A percentile compares a stretch with the other conserved stretches of the same genome.
These are phyloP conservation scores for Zygosaccharomyces lentus DNA, from an alignment of 805 yeast genomes.

Conservation along the genomic window DNA sequence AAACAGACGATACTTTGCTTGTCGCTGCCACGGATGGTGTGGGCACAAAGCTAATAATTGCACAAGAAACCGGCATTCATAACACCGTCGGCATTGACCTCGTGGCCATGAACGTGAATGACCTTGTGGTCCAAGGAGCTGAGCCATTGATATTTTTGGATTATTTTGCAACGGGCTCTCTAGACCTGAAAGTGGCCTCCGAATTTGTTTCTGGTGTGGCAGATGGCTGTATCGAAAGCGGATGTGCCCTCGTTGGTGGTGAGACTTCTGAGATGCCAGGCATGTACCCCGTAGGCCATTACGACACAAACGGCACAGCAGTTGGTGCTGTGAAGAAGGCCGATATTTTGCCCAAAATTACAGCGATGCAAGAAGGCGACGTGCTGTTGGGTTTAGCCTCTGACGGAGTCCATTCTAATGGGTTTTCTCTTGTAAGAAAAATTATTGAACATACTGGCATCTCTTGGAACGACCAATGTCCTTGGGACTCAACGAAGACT, in stretches of 20 bases:
- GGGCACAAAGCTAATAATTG: slow-evolving; percentile 93
- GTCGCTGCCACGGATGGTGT: slow-evolving; percentile 99
- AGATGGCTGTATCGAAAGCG: slow-evolving; percentile 89
- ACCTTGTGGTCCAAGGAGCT: slow-evolving; percentile 97
- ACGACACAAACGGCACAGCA: slow-evolving; percentile 97
- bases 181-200: slow-evolving; percentile 79
- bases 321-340: slow-evolving; percentile 88
- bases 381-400: slow-evolving; percentile 82
- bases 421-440: slow-evolving; percentile 90
- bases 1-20: slow-evolving; percentile 60
- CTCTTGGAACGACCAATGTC: slow-evolving; percentile 70
- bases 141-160: slow-evolving; percentile 94
- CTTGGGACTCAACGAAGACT: slow-evolving; percentile 70
- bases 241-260: slow-evolving; percentile 98
- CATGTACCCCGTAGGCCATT: slow-evolving; percentile 90
- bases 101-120: slow-evolving; percentile 99
- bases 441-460: slow-evolving; percentile 75
- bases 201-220: slow-evolving; percentile 94
- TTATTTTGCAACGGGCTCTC: slow-evolving; percentile 91
- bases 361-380: slow-evolving; percentile 72
- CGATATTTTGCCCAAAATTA: slow-evolving; percentile 66
- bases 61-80: slow-evolving; percentile 83
- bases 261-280: slow-evolving; percentile 99
- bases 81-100: slow-evolving; percentile 98
- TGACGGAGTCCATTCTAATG: slow-evolving; percentile 94